phyloP scores from a whole-genome alignment of 805 yeast genomes.

The Kurtzmaniella cleridarum region DNA sequence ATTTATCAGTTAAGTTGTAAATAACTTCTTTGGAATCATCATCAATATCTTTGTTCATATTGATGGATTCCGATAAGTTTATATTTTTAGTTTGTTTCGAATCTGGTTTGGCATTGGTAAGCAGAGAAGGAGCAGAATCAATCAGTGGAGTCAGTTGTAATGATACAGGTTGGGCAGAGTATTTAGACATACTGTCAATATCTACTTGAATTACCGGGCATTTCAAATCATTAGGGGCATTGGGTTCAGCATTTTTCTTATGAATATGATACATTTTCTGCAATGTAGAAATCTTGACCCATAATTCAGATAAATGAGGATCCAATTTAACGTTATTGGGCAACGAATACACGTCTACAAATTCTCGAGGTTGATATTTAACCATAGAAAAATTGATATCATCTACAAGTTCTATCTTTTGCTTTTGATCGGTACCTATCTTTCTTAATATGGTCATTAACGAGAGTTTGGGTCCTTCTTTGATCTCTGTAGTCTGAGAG shows the following conservation, averaged over 20 bases:
- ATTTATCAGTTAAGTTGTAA: too few relatives aligned
- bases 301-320: slow-evolving; percentile 34
- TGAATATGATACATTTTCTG: slow-evolving; percentile 36
- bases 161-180: not conserved
- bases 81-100: not conserved
- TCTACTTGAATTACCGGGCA: slow-evolving; percentile 41
- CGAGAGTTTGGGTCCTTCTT: not conserved
- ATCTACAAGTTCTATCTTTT: slow-evolving; percentile 10
- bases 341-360: slow-evolving; percentile 32
- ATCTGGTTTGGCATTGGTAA: not conserved
- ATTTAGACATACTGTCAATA: slow-evolving; percentile 13
- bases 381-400: slow-evolving; percentile 10
- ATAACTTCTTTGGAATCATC: too few relatives aligned
- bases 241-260: slow-evolving; percentile 18
- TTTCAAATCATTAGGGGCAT: slow-evolving; percentile 8
- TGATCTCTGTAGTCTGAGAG: slow-evolving; percentile 7
- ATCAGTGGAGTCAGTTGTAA: not conserved
- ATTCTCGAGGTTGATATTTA: slow-evolving; percentile 5
- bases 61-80: not conserved
- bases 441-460: slow-evolving; percentile 2
- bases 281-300: slow-evolving; percentile 36
- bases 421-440: slow-evolving; percentile 2
- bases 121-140: not conserved
- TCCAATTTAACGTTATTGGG: slow-evolving; percentile 33
- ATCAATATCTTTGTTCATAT: too few relatives aligned